Conservation (phyloP, 257 asterid genomes). For the Solanum pimpinellifolium region DNA sequence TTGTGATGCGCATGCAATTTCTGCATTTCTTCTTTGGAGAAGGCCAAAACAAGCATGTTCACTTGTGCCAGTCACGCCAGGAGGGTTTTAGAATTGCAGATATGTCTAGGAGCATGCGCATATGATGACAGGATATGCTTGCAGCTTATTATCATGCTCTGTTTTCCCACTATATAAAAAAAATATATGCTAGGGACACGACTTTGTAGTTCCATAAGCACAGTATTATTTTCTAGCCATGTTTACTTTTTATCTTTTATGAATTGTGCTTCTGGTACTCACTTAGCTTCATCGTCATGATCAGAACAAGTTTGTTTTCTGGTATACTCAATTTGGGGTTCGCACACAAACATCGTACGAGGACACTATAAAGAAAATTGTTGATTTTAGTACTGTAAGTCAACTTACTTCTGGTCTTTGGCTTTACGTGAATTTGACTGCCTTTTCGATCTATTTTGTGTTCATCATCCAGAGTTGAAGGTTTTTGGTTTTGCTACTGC, state of each 20-base stretch:
- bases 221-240: background rate
- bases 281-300: conserved; percentile 3
- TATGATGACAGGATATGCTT: background rate
- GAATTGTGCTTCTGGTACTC: background rate
- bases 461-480: conserved; percentile 41
- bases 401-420: background rate
- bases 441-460: background rate
- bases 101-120: background rate
- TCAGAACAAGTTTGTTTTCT: conserved; percentile 73
- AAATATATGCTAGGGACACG: background rate
- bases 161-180: background rate
- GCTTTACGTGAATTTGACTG: background rate
- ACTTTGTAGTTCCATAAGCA: background rate
- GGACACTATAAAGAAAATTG: conserved; percentile 83
- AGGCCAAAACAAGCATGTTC: background rate
- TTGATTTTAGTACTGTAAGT: conserved; percentile 87
- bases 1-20: background rate
- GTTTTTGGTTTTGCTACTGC: conserved; percentile 92
- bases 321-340: conserved; percentile 98
- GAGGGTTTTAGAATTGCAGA: background rate
- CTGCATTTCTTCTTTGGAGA: background rate
- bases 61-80: background rate
- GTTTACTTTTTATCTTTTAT: background rate
- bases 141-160: background rate
- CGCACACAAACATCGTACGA: conserved; percentile 76